phyloP scores from a whole-genome alignment of 495 filamentous ascomycete species.

The Aspergillus ellipticus region DNA sequence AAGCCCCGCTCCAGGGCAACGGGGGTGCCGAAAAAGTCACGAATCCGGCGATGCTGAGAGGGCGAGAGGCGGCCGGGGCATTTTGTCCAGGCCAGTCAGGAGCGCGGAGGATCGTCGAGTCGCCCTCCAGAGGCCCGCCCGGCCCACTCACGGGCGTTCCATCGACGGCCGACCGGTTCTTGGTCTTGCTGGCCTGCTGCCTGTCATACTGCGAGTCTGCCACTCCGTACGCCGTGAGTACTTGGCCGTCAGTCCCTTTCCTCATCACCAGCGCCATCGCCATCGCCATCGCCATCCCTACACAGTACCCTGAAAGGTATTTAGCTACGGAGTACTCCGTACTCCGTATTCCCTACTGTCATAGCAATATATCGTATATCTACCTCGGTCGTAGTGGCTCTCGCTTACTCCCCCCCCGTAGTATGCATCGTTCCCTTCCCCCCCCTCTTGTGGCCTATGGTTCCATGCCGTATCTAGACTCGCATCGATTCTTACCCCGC shows the following conservation, averaged over 20 bases:
- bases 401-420: too few relatives aligned
- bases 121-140: conserved; percentile 18
- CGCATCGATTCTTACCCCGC: conserved; percentile 14
- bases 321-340: too few relatives aligned
- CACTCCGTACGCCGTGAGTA: background rate
- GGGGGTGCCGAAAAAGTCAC: background rate
- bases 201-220: conserved; percentile 16
- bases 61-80: conserved; percentile 8
- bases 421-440: conserved; percentile 4
- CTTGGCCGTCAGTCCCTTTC: too few relatives aligned
- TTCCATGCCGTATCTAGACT: conserved; percentile 17
- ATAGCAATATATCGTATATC: too few relatives aligned
- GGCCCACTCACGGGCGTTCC: conserved; percentile 22
- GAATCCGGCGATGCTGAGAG: conserved; percentile 4
- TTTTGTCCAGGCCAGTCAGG: conserved; percentile 18
- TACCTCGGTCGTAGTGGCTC: too few relatives aligned
- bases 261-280: too few relatives aligned
- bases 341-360: too few relatives aligned
- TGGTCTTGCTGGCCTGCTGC: conserved; percentile 7
- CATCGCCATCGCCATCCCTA: too few relatives aligned
- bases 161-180: conserved; percentile 17
- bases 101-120: conserved; percentile 24
- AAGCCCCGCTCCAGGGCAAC: conserved; percentile 2
- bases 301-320: too few relatives aligned
- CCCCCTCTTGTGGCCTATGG: conserved; percentile 12